A percentile compares a stretch with the other conserved stretches of the same genome.
phyloP scores from a whole-genome alignment of 2,329 filamentous ascomycete genomes.

The Ascochyta koolunga region DNA sequence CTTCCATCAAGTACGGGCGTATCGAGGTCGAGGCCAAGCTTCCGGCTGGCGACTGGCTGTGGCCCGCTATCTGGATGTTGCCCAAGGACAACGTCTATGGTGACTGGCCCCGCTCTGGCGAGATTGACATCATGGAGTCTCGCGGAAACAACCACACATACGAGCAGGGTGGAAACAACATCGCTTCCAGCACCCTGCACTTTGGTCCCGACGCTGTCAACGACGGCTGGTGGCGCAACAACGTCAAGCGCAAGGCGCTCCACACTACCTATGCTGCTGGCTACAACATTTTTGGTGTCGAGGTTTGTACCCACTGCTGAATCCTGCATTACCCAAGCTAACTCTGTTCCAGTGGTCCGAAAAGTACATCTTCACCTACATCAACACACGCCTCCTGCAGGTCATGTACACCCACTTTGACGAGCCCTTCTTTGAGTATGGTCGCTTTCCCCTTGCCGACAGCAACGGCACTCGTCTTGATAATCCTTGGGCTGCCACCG shows the following conservation, averaged over 20 bases:
- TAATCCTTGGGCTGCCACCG: slow-evolving; percentile 69
- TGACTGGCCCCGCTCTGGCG: slow-evolving; percentile 77
- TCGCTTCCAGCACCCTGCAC: slow-evolving; percentile 78
- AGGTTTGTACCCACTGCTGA: slow-evolving; percentile 47
- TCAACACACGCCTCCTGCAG: slow-evolving; percentile 79
- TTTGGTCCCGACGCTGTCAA: slow-evolving; percentile 76
- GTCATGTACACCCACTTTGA: slow-evolving; percentile 79
- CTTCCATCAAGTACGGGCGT: slow-evolving; percentile 78
- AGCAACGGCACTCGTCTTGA: slow-evolving; percentile 69
- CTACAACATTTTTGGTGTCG: slow-evolving; percentile 80
- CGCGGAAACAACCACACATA: slow-evolving; percentile 85
- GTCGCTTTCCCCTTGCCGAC: slow-evolving; percentile 68
- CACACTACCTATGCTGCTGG: slow-evolving; percentile 73
- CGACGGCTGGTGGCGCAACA: slow-evolving; percentile 84
- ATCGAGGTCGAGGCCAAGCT: slow-evolving; percentile 80
- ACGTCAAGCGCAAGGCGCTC: slow-evolving; percentile 74
- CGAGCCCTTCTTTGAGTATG: slow-evolving; percentile 70
- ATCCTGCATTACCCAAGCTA: background rate
- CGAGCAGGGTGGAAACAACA: slow-evolving; percentile 77
- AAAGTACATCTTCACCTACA: slow-evolving; percentile 86
- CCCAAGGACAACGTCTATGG: slow-evolving; percentile 76
- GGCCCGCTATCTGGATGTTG: slow-evolving; percentile 93
- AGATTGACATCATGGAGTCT: slow-evolving; percentile 82
- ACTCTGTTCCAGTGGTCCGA: slow-evolving; percentile 68
- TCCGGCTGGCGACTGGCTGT: slow-evolving; percentile 82